Evolutionary conservation across 2,329 filamentous ascomycete species (phyloP).

Genomic region (Arthrobotrys entomopaga): DNA sequence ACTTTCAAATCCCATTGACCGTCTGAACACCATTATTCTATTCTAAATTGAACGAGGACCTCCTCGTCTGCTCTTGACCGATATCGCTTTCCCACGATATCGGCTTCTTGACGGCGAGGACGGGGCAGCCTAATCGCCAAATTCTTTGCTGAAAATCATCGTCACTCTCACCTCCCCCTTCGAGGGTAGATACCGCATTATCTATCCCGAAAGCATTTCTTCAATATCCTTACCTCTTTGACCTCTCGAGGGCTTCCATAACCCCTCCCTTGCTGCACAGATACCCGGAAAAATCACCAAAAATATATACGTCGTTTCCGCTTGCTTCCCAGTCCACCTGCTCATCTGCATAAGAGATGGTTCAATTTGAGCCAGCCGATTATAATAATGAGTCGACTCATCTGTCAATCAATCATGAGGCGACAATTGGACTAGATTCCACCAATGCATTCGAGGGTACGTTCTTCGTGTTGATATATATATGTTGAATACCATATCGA

Average conservation of each 20-base stretch:
- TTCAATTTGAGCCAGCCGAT: conserved; percentile 49
- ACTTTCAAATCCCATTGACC: conserved; percentile 42
- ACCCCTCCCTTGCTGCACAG: not conserved
- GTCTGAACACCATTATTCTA: conserved; percentile 67
- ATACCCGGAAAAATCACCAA: not conserved
- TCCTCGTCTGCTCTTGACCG: conserved; percentile 81
- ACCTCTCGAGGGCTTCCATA: not conserved
- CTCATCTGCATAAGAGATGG: conserved; percentile 38
- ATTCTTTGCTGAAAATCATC: conserved; percentile 94
- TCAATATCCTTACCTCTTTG: not conserved
- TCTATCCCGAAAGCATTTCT: conserved; percentile 46
- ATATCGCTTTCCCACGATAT: conserved; percentile 77
- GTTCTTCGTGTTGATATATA: conserved; percentile 52
- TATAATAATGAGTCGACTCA: conserved; percentile 85
- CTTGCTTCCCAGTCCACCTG: conserved; percentile 6
- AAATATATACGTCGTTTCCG: conserved; percentile 21
- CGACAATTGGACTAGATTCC: conserved; percentile 90
- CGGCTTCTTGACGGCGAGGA: conserved; percentile 72
- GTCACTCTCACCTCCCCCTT: conserved; percentile 69
- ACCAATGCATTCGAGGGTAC: conserved; percentile 93
- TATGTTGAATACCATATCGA: conserved; percentile 18
- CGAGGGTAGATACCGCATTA: conserved; percentile 60
- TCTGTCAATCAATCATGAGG: conserved; percentile 95
- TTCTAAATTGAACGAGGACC: conserved; percentile 59
- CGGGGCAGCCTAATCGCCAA: conserved; percentile 71